phyloP scores from a whole-genome alignment of 352 stramenopile species.

The Pythium insidiosum region DNA sequence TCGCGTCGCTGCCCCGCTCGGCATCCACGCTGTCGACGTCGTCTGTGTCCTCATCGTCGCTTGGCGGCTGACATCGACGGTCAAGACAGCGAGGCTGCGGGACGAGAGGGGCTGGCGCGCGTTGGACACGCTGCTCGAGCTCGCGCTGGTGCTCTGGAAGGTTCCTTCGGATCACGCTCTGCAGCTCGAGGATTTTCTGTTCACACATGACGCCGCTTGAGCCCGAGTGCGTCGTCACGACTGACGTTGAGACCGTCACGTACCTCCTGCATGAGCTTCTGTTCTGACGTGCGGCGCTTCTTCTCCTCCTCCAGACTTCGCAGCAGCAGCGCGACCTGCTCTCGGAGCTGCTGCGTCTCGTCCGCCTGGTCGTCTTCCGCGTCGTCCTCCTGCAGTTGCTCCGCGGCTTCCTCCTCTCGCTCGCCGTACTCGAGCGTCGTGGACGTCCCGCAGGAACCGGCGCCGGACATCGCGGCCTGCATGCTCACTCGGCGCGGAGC shows the following conservation, averaged over 20 bases:
- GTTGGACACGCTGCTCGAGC: constrained; percentile 23
- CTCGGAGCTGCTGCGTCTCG: constrained; percentile 20
- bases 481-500: no score
- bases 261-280: constrained; percentile 68
- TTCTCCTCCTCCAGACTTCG: constrained; percentile 59
- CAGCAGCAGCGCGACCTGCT: constrained; percentile 47
- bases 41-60: constrained; percentile 1
- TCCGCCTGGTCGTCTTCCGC: no score
- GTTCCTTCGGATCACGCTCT: constrained; percentile 48
- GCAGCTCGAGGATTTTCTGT: constrained; percentile 76
- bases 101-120: constrained; percentile 8
- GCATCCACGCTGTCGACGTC: constrained; percentile 3
- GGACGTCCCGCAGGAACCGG: no score
- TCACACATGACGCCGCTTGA: no score
- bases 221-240: no score
- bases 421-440: no score
- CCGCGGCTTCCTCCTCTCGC: no score
- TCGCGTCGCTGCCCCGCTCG: neutral
- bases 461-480: no score
- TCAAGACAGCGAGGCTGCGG: neutral
- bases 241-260: no score
- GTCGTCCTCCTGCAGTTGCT: no score
- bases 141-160: constrained; percentile 29
- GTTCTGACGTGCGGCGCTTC: constrained; percentile 48
- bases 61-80: constrained; percentile 1